Conservation (phyloP, 352 stramenopile species). For the Pseudoperonospora humuli region DNA sequence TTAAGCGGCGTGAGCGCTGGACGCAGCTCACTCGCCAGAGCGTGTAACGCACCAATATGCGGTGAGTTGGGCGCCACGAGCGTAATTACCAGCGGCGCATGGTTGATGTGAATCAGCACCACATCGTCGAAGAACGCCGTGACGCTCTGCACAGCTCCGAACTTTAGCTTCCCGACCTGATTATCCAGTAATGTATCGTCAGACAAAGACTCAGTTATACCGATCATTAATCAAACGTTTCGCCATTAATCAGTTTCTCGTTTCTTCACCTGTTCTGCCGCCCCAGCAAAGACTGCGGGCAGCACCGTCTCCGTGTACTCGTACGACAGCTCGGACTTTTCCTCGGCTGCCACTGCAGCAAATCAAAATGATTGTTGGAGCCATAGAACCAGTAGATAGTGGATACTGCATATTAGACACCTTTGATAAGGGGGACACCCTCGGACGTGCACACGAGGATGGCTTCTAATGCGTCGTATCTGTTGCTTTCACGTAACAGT, state of each 20-base stretch:
- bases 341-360: slow-evolving; percentile 34
- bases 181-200: too few relatives aligned
- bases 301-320: slow-evolving; percentile 76
- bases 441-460: slow-evolving; percentile 78
- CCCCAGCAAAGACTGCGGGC: slow-evolving; percentile 67
- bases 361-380: neutral
- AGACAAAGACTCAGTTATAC: too few relatives aligned
- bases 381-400: neutral
- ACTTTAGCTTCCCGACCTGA: slow-evolving; percentile 75
- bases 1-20: slow-evolving; percentile 59
- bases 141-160: slow-evolving; percentile 58
- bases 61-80: slow-evolving; percentile 58
- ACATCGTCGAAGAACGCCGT: slow-evolving; percentile 69
- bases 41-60: slow-evolving; percentile 50
- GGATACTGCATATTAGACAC: slow-evolving; percentile 20
- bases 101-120: slow-evolving; percentile 74
- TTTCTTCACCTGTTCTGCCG: slow-evolving; percentile 54
- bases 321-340: slow-evolving; percentile 38
- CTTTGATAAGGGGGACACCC: slow-evolving; percentile 65
- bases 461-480: slow-evolving; percentile 65
- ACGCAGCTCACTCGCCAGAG: slow-evolving; percentile 47
- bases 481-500: slow-evolving; percentile 10
- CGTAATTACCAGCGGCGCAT: slow-evolving; percentile 68
- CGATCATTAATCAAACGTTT: too few relatives aligned
- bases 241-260: neutral